Base-by-base conservation (phyloP, 2,329 filamentous ascomycete genomes). In the Monosporascus sp. region DNA sequence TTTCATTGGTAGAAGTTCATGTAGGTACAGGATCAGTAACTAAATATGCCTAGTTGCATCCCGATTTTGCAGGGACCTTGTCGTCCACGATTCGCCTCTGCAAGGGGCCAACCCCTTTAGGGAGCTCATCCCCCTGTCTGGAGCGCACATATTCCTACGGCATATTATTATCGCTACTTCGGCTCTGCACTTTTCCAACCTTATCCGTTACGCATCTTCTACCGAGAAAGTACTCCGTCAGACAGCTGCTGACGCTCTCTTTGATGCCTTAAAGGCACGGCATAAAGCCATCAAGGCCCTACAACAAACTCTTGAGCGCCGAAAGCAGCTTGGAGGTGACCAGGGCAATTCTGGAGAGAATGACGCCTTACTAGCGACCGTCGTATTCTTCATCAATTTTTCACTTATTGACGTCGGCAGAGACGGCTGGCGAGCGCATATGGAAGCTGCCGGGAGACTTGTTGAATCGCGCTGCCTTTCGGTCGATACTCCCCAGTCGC, bases 21-120 rank as follows among this genome's bases (percentile, higher is more conserved):
- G 24, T 17, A 14, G 17, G 16, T 17, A 24, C 37, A 52, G 22
- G 43, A 22, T 7, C 22, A 19, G 4, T 48, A 48, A 45, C 54
- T 57, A 52, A 58, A 19, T 2, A 38, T 54, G 26, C 19, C 16
- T 35, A 69, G 67, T 64, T 52, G 56, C 61, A 7, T 58, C 58
- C 40, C 63, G 66, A 5, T 65, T 84, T 52, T 83, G 79, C 64
- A 74, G 77, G 63, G 80, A 82, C 59, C 73, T 84, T 48, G 75
- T 79, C 40, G 70, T 75, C 51, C 72, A 78, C 59, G 77, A 79
- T 63, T 69, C 69, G 3, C 70, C 71, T 7, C 60, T 58, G 27
- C 56, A 57, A 14, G 70, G 69, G 40, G 68, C 64, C 54, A 79
- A 80, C 52, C 77, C 77, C 3, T 79, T 79, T 51, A 71, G 74